Evolutionary conservation across 495 filamentous ascomycete species (phyloP), one percentile per base, ranked within the genome.

Genomic region (Neurospora hispaniola): DNA sequence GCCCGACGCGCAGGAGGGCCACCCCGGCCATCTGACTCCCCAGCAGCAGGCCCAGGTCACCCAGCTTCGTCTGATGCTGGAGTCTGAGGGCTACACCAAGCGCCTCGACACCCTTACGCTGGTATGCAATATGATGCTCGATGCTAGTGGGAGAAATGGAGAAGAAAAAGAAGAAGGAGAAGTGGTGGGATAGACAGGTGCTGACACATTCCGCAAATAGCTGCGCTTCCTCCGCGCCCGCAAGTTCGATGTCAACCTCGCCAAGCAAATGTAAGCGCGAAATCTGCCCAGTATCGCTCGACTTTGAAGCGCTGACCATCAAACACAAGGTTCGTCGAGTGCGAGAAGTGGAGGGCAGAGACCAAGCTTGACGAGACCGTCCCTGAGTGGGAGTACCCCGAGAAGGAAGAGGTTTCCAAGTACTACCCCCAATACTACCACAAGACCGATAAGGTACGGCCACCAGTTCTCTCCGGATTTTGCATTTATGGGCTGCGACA

Each of bases 371-470:
- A 98, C 81, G 87, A 96, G 48, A 88, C 95, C 20, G 87, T 93
- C 71, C 86, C 86, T 66, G 91, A 84, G 70, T 99, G 97, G 85
- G 89, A 94, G 46, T 97, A 97, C 82, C 86, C 84, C 38, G 96
- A 98, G 88, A 97, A 97, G 87, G 82, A 87, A 69, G 78, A 94
- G 78, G 88, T 99, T 66, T 96, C 94, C 85, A 84, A 95, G 80
- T 98, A 91, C 86, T 99, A 99, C 81, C 94, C 94, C 4, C 96
- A 99, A 85, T 99, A 96, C 86, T 99, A 99, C 82, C 96, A 99
- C 88, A 97, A 97, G 85, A 99, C 93, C 7, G 96, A 99, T 84
- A 97, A 96, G 87, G 94, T 96, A 83, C 40, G 82, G 27, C 54
- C 35, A 35, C 27, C 54, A 35, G 6, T 18, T 18, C 20, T 62